Evolutionary conservation across 108 stramenopile species (phyloP).

Genomic region (Nitzschia sp.): DNA sequence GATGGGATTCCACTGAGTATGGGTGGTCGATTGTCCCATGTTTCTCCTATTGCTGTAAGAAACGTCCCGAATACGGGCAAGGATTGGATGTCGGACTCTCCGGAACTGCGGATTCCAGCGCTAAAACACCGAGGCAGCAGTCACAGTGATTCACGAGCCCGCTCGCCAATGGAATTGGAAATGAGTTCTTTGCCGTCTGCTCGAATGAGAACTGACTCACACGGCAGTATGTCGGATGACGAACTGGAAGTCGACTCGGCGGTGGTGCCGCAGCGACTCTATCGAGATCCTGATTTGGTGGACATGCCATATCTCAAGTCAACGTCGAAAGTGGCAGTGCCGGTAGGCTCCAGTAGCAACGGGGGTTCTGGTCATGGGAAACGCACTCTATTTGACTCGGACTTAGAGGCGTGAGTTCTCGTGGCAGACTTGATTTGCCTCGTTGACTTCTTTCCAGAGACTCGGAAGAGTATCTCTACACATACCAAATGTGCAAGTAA

Average conservation of each 20-base stretch:
- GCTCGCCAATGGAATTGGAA: background rate
- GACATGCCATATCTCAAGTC: constrained; percentile 52
- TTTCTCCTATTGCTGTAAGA: background rate
- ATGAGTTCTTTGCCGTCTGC: background rate
- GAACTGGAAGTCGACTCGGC: constrained; percentile 8
- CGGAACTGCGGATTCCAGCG: background rate
- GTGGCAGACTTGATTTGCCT: too few relatives aligned
- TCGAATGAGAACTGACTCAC: background rate
- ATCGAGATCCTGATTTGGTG: constrained; percentile 60
- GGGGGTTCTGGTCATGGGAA: background rate
- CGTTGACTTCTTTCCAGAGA: too few relatives aligned
- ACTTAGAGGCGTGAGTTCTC: too few relatives aligned
- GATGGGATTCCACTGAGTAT: constrained; percentile 53
- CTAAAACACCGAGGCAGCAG: background rate
- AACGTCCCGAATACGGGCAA: background rate
- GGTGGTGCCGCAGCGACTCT: constrained; percentile 36
- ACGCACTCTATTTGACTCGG: too few relatives aligned
- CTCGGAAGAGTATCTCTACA: too few relatives aligned
- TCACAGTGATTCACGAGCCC: background rate
- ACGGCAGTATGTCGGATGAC: background rate
- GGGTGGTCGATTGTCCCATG: constrained; percentile 35
- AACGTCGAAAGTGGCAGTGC: constrained; percentile 52
- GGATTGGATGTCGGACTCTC: background rate
- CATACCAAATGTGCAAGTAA: too few relatives aligned
- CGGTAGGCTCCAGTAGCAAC: constrained; percentile 33